Percentiles rank a stretch among this genome's conserved stretches.
Evolutionary conservation across 2,329 filamentous ascomycete species (phyloP).

Genomic region (Aspergillus sclerotialis): DNA sequence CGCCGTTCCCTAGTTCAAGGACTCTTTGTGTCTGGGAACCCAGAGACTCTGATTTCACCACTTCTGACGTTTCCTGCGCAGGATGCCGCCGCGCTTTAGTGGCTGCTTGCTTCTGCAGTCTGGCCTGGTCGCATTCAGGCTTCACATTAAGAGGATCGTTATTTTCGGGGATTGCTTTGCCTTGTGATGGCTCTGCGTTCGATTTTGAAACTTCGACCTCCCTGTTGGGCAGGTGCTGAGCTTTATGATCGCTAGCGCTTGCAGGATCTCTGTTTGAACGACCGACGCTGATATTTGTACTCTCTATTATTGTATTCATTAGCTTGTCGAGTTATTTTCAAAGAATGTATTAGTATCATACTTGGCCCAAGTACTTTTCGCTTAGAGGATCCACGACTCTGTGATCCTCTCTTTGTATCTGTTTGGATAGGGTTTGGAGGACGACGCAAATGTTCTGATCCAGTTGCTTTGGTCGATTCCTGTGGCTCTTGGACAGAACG

Average conservation of each 20-base stretch:
- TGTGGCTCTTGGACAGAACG: constrained; percentile 16
- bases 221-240: background rate
- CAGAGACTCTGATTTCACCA: background rate
- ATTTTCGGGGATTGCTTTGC: no score
- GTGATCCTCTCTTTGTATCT: constrained; percentile 10
- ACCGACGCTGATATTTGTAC: constrained; percentile 40
- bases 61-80: background rate
- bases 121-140: background rate
- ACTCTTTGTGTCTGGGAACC: background rate
- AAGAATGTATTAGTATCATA: no score
- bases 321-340: constrained; percentile 8
- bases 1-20: constrained; percentile 13
- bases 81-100: background rate
- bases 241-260: no score
- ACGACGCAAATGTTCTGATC: constrained; percentile 5
- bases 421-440: constrained; percentile 12
- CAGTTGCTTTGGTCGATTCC: constrained; percentile 6
- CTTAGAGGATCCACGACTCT: constrained; percentile 10
- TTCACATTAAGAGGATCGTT: no score
- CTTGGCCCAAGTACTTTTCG: constrained; percentile 37
- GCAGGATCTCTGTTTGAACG: constrained; percentile 21
- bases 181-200: background rate
- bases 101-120: constrained; percentile 2
- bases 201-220: background rate
- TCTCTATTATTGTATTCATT: constrained; percentile 34